These are phyloP conservation scores for Arachnomyces sp. DNA, from an alignment of 2,329 filamentous ascomycete species.

Conservation along the genomic window DNA sequence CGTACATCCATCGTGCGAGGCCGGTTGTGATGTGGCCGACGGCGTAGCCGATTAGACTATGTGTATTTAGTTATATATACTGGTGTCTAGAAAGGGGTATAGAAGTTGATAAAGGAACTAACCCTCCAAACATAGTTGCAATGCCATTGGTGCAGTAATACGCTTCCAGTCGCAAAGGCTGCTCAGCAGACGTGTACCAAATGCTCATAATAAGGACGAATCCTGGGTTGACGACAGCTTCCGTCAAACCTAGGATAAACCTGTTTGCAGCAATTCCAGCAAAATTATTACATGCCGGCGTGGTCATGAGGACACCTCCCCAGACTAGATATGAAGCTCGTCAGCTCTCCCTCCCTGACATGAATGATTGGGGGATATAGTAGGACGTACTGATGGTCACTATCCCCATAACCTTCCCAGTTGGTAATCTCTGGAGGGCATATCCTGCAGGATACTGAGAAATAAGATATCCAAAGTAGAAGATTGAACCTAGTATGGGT, in stretches of 20 bases:
- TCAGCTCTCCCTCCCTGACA: not conserved
- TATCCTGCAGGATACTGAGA: conserved; percentile 39
- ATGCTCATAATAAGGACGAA: conserved; percentile 45
- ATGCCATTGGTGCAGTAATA: conserved; percentile 54
- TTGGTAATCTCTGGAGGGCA: conserved; percentile 38
- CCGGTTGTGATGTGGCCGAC: conserved; percentile 50
- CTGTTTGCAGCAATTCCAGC: conserved; percentile 37
- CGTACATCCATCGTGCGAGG: conserved; percentile 47
- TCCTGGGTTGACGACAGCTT: conserved; percentile 41
- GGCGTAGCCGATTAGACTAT: conserved; percentile 47
- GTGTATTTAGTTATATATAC: not conserved
- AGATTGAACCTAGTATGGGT: conserved; percentile 30
- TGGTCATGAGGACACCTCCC: conserved; percentile 39
- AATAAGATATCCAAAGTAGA: conserved; percentile 43
- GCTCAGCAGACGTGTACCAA: conserved; percentile 43
- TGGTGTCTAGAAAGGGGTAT: too few relatives aligned
- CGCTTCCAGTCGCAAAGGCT: conserved; percentile 45
- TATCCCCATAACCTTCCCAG: conserved; percentile 37
- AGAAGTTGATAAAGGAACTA: conserved; percentile 19
- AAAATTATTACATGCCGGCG: conserved; percentile 37
- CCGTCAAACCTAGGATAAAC: conserved; percentile 41
- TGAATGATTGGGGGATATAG: not conserved
- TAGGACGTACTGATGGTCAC: conserved; percentile 27
- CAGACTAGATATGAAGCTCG: conserved; percentile 29
- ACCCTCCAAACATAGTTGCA: conserved; percentile 53